Evolutionary conservation across 192 early-diverging fungal genomes (phyloP), one percentile per base, ranked within the genome.

Genomic region (Globomyces pollinis-pini): DNA sequence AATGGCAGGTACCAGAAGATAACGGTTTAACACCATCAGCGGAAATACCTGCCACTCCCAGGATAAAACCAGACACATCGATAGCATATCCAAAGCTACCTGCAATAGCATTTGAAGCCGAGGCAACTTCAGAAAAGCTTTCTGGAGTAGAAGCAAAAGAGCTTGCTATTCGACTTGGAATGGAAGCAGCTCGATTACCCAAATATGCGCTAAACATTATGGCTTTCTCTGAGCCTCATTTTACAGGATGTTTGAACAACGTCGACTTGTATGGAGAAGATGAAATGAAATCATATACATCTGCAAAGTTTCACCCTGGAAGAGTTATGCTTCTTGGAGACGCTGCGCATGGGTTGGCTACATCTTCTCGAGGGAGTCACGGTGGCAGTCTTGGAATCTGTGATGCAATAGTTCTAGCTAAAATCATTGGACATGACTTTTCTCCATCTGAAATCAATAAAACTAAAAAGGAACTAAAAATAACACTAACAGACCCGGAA

Each of bases 301-400:
- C 63, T 11, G 70, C 77, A 9, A 61, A 65, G n/a, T 64, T 71
- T 41, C 77, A 79, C 54, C 70, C 71, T 12, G 78, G 78, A n/a
- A 69, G 78, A 35, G 67, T 80, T 1, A 57, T 80, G 2, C 61
- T 77, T 16, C 66, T 80, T 21, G 78, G 78, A 16, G 74, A 77
- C 61, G 74, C 78, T 15, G 78, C 78, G 2, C 78, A 80, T 64
- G 62, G 71, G 3, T 53, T 77, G 52, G 65, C 78, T 5, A 69
- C 66, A 3, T 65, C 69, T 30, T 71, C 78, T 23, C 66, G 69
- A 44, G 78, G 78, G 34, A 57, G 44, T 30, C 32, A 74, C 29
- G 71, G 72, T 13, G 76, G 69, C 12, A 39, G 63, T 29, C 66
- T 80, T 28, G 74, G 69, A 28, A 59, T 80, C 28, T 60, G 66